phyloP scores from a whole-genome alignment of 2,329 filamentous ascomycete genomes.

The Calonectria crousiana region DNA sequence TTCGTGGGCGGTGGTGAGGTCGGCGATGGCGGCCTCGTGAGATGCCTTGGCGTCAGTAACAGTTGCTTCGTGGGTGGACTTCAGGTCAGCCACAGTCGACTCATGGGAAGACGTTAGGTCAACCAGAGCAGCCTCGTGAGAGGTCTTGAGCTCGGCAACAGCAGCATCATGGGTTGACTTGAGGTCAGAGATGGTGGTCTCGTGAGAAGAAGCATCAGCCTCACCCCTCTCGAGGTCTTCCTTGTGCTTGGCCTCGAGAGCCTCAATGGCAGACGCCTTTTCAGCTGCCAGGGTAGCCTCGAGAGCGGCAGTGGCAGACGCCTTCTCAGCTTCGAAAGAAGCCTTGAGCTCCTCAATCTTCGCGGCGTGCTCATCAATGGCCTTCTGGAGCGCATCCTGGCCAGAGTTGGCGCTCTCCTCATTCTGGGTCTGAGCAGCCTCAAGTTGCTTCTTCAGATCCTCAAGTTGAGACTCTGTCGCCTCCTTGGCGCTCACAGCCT shows the following conservation, averaged over 20 bases:
- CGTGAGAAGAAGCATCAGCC: constrained; percentile 58
- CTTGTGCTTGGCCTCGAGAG: constrained; percentile 66
- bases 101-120: constrained; percentile 63
- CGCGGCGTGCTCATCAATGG: constrained; percentile 60
- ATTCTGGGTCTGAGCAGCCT: constrained; percentile 51
- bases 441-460: constrained; percentile 63
- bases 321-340: constrained; percentile 63
- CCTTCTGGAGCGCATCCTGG: constrained; percentile 51
- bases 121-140: constrained; percentile 60
- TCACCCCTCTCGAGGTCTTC: constrained; percentile 62
- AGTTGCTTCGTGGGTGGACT: constrained; percentile 60
- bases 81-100: constrained; percentile 46
- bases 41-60: constrained; percentile 61
- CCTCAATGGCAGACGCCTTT: constrained; percentile 61
- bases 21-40: constrained; percentile 62
- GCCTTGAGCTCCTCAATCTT: constrained; percentile 65
- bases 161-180: constrained; percentile 60
- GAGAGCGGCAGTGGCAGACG: constrained; percentile 50
- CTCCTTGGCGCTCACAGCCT: constrained; percentile 63
- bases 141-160: constrained; percentile 61
- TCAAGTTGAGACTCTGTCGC: constrained; percentile 62
- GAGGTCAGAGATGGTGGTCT: constrained; percentile 50
- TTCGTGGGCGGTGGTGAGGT: constrained; percentile 65
- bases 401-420: constrained; percentile 50
- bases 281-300: constrained; percentile 62